Conservation (phyloP, 31 red algal species). For the Asparagopsis taxiformis region DNA sequence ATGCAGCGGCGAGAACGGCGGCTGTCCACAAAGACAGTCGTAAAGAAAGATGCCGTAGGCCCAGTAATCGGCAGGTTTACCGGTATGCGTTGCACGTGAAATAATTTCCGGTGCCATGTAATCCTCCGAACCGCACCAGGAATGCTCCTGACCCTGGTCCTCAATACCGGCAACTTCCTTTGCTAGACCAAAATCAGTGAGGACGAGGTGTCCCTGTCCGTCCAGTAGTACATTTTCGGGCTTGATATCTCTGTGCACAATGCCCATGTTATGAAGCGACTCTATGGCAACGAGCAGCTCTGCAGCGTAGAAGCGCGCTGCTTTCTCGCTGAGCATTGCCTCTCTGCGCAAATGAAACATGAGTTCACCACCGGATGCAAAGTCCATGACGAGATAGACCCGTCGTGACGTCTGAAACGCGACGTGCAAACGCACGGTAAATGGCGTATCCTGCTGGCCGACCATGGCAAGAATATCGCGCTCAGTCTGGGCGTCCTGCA, state of each 20-base stretch:
- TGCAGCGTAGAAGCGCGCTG: slow-evolving; percentile 82
- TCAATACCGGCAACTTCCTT: slow-evolving; percentile 48
- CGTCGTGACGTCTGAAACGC: slow-evolving; percentile 80
- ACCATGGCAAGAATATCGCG: slow-evolving; percentile 87
- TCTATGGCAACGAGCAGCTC: slow-evolving; percentile 92
- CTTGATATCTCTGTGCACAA: slow-evolving; percentile 96
- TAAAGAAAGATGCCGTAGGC: slow-evolving; percentile 83
- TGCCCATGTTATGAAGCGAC: slow-evolving; percentile 72
- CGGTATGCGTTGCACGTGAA: slow-evolving; percentile 41
- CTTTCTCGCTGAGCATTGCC: slow-evolving; percentile 71
- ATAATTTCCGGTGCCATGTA: slow-evolving; percentile 97
- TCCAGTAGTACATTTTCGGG: slow-evolving; percentile 96
- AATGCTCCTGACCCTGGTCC: slow-evolving; percentile 56
- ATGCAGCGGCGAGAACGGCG: slow-evolving; percentile 82
- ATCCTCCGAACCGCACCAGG: slow-evolving; percentile 94
- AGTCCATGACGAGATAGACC: slow-evolving; percentile 99
- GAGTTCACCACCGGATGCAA: slow-evolving; percentile 91
- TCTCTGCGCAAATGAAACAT: slow-evolving; percentile 78
- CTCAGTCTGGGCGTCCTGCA: slow-evolving; percentile 70
- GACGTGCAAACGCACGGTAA: slow-evolving; percentile 88
- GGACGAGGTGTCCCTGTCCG: slow-evolving; percentile 76
- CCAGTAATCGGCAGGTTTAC: slow-evolving; percentile 86
- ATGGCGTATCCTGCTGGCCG: slow-evolving; percentile 60
- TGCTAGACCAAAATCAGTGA: slow-evolving; percentile 96
- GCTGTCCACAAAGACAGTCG: slow-evolving; percentile 82